Percentiles rank a stretch among this genome's conserved stretches.
Conservation (phyloP, 495 filamentous ascomycete species). For the Podospora conica region DNA sequence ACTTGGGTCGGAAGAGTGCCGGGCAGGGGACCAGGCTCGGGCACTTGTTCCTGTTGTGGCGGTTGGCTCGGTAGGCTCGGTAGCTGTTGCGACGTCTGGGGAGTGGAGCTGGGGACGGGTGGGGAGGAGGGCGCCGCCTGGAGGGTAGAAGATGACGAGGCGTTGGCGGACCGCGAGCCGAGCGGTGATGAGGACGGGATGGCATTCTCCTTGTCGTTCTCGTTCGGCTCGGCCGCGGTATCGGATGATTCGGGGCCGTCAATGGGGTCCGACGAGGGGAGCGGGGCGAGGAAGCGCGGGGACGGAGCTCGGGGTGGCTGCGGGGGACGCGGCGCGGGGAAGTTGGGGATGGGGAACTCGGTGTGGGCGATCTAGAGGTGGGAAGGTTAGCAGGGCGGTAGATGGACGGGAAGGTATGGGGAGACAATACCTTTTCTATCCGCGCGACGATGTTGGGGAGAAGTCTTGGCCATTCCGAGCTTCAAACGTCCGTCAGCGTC, state of each 20-base stretch:
- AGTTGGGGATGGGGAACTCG: conserved; percentile 41
- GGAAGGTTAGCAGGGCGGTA: background rate
- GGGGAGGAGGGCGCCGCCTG: background rate
- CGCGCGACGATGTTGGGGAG: conserved; percentile 32
- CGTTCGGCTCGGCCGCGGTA: conserved; percentile 34
- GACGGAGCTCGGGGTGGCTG: conserved; percentile 25
- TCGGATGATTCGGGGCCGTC: conserved; percentile 38
- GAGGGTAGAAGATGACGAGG: conserved; percentile 16
- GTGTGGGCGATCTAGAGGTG: conserved; percentile 32
- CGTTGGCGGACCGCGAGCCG: conserved; percentile 13
- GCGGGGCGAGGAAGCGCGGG: conserved; percentile 39
- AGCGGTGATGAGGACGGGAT: conserved; percentile 17
- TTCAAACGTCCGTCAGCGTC: conserved; percentile 14
- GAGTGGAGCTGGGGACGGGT: background rate
- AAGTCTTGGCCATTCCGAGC: conserved; percentile 36
- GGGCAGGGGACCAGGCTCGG: conserved; percentile 6
- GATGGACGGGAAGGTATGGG: background rate
- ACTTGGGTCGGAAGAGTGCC: conserved; percentile 57
- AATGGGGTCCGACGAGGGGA: conserved; percentile 44
- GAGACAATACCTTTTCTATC: conserved; percentile 33
- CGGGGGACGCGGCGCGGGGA: conserved; percentile 27
- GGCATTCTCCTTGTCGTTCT: conserved; percentile 44
- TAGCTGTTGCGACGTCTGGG: background rate
- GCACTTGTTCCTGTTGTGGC: conserved; percentile 9
- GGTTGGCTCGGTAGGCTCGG: background rate